A percentile compares a stretch with the other conserved stretches of the same genome.
Evolutionary conservation across 352 stramenopile species (phyloP).

Genomic region (Phytophthora sojae): DNA sequence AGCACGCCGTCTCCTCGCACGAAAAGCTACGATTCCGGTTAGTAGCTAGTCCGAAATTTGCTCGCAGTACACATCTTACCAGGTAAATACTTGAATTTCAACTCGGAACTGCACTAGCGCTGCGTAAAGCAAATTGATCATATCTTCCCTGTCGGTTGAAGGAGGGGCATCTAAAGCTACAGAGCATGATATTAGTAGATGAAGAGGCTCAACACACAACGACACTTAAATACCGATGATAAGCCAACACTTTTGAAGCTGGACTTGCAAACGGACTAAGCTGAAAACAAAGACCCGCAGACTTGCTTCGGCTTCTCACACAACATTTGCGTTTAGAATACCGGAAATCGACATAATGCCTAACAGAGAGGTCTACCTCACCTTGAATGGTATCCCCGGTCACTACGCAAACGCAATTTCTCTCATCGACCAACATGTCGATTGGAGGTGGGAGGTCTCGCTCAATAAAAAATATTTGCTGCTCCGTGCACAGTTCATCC

Average conservation of each 20-base stretch:
- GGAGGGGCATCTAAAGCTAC: conserved; percentile 1
- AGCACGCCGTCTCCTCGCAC: conserved; percentile 43
- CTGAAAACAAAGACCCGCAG: conserved; percentile 68
- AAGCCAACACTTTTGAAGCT: conserved; percentile 70
- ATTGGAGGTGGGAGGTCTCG: conserved; percentile 61
- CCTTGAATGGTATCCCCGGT: conserved; percentile 46
- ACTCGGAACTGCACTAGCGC: conserved; percentile 71
- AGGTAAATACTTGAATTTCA: conserved; percentile 56
- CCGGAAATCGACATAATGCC: background rate
- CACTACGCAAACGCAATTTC: conserved; percentile 64
- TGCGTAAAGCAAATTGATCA: conserved; percentile 53
- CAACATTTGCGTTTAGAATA: conserved; percentile 2
- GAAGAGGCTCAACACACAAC: background rate
- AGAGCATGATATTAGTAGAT: conserved; percentile 2
- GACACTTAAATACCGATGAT: conserved; percentile 55
- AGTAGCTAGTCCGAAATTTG: background rate
- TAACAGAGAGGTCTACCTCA: conserved; percentile 16
- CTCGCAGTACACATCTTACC: conserved; percentile 25
- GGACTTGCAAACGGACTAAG: conserved; percentile 63
- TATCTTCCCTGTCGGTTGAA: conserved; percentile 10
- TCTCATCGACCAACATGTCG: conserved; percentile 74
- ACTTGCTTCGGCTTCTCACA: conserved; percentile 39
- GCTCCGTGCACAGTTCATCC: conserved; percentile 67
- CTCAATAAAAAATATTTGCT: conserved; percentile 65
- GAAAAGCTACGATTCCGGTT: conserved; percentile 35